Conservation (phyloP, 768 basidiomycete species). For the Cytidiella melzeri region DNA sequence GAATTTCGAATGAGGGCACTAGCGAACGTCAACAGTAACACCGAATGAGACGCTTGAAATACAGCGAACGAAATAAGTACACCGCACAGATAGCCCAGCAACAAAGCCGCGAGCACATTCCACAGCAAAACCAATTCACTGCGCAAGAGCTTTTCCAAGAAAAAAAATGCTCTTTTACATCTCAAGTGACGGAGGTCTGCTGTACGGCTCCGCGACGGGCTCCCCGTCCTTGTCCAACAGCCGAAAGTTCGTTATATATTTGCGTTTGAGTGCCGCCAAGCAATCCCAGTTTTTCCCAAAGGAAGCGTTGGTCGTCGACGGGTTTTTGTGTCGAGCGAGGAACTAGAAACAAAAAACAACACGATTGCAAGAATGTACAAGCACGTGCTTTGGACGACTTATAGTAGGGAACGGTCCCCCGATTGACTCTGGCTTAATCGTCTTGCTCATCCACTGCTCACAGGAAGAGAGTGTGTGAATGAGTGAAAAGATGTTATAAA, state of each 20-base stretch:
- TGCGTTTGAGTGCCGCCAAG: constrained; percentile 62
- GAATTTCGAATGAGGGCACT: no score
- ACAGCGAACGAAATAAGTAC: no score
- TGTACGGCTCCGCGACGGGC: constrained; percentile 46
- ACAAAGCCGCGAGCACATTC: no score
- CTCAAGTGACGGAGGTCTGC: constrained; percentile 43
- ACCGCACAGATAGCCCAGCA: no score
- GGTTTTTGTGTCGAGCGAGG: constrained; percentile 64
- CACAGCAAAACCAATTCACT: no score
- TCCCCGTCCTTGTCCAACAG: constrained; percentile 57
- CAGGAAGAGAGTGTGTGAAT: no score
- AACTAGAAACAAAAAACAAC: constrained; percentile 60
- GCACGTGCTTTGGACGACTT: constrained; percentile 26
- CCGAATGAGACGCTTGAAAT: no score
- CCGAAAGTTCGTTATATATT: constrained; percentile 74
- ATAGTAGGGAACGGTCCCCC: constrained; percentile 87
- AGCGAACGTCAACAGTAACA: no score
- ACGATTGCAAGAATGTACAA: neutral
- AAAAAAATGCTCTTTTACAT: no score
- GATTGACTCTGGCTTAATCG: constrained; percentile 61
- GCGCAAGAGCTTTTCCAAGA: no score
- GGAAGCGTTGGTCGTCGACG: constrained; percentile 55
- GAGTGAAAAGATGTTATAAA: neutral
- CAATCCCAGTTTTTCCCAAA: constrained; percentile 74
- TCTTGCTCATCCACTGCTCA: constrained; percentile 70